These are phyloP conservation scores for Cladosporium sp. DNA, from an alignment of 2,329 filamentous ascomycete species.

Conservation along the genomic window DNA sequence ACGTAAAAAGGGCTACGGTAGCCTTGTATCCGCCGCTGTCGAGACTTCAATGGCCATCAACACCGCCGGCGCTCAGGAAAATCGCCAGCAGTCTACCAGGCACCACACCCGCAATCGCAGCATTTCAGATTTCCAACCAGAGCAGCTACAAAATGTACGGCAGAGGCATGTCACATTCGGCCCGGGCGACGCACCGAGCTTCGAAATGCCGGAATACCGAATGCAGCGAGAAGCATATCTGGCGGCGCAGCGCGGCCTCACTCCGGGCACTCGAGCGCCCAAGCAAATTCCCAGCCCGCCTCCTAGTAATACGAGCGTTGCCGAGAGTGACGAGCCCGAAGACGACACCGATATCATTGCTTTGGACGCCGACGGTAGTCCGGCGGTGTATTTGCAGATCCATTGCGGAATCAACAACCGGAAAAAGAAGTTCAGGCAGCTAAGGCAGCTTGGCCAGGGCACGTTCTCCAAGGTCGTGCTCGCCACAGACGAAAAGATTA, in stretches of 20 bases:
- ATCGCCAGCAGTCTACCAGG: conserved; percentile 15
- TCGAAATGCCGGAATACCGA: conserved; percentile 44
- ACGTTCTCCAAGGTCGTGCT: conserved; percentile 94
- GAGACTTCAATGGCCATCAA: conserved; percentile 29
- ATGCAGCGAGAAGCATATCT: conserved; percentile 75
- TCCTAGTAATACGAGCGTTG: conserved; percentile 59
- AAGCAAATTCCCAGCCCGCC: conserved; percentile 64
- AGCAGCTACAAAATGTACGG: conserved; percentile 60
- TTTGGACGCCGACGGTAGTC: conserved; percentile 33
- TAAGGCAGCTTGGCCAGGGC: conserved; percentile 79
- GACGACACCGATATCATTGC: conserved; percentile 28
- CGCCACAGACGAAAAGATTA: conserved; percentile 69
- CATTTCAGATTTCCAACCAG: conserved; percentile 80
- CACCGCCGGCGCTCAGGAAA: conserved; percentile 20
- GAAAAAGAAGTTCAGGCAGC: conserved; percentile 71
- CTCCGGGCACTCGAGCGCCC: conserved; percentile 38
- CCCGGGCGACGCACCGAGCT: conserved; percentile 43
- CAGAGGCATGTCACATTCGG: conserved; percentile 66
- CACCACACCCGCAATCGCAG: conserved; percentile 69
- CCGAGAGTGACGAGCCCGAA: conserved; percentile 49
- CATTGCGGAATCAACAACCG: conserved; percentile 58
- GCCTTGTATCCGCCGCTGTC: conserved; percentile 35
- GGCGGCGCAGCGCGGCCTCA: conserved; percentile 69
- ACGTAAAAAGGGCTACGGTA: conserved; percentile 44
- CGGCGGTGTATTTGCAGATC: conserved; percentile 38